Base-by-base conservation (phyloP, 352 stramenopile species). In the Phytophthora lateralis region DNA sequence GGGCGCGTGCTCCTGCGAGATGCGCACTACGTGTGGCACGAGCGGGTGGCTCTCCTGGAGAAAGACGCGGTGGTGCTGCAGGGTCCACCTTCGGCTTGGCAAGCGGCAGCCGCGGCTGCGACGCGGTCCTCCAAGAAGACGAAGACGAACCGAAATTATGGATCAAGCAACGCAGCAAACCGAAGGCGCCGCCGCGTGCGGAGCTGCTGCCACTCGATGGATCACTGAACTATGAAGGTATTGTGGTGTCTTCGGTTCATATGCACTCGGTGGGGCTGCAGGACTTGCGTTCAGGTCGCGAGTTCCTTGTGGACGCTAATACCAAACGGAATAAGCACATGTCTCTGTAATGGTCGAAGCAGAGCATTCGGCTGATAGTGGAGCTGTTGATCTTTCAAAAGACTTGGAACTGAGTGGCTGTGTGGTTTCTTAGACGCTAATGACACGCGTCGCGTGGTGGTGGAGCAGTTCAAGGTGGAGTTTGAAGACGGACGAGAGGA, bases 401-500 rank as follows among this genome's bases (percentile, higher is more conserved):
- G 20, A 4, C 14, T 44, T 38, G 26, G 38, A 17, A 41, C 20
- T 52, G 8, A 51, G 14, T 50, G 27, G 5, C 18, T 14, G 0
- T 27, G 11, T 51, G 34, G 32, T 46, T 15, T 29, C 38, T 34
- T 49, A 92, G 81, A 93, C 48, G 67, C 62, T 5, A 75, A 60
- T 2, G 82, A 95, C 53, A 62, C 57, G 5, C 78, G 89, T 11
- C 83, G 86, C 10, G 80, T 97, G 27, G 82, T 96, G 14, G 82
- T 97, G 15, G 78, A 89, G 18, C 82, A 95, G 58, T 97, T 97
- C 62, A 88, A 88, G 54, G 83, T 96, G 15, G 72, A 90, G 24
- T 95, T 96, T 52, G 88, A 95, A 50, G 81, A 94, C 50, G 75
- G 71, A 8, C 59, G 72, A 6, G 66, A 75, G 27, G 71, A 88